These are phyloP conservation scores for Pestalotiopsis sp. DNA, from an alignment of 2,329 filamentous ascomycete genomes.

Conservation along the genomic window DNA sequence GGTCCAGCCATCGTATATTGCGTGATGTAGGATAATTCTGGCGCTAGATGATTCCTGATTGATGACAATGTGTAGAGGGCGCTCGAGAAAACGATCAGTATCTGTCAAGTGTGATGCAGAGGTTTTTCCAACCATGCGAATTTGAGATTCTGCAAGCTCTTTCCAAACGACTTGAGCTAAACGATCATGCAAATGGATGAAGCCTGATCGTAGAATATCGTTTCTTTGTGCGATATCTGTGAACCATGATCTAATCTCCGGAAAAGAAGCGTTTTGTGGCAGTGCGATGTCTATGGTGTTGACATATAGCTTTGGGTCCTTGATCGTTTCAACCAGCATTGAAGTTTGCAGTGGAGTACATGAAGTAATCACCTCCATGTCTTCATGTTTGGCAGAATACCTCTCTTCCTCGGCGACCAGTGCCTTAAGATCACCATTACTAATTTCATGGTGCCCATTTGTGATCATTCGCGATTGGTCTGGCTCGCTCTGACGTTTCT, in stretches of 20 bases:
- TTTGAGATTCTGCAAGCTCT: constrained; percentile 41
- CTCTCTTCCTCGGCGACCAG: background rate
- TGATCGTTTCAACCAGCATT: constrained; percentile 77
- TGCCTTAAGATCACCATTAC: background rate
- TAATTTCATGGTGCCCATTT: background rate
- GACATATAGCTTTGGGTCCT: constrained; percentile 66
- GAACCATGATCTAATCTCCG: constrained; percentile 53
- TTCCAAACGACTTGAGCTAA: constrained; percentile 70
- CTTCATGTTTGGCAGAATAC: constrained; percentile 19
- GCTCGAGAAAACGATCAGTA: constrained; percentile 45
- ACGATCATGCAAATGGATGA: constrained; percentile 54
- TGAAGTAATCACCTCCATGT: constrained; percentile 48
- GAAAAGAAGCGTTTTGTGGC: constrained; percentile 31
- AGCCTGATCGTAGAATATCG: constrained; percentile 74
- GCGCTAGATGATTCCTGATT: constrained; percentile 25
- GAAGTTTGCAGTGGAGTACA: constrained; percentile 77
- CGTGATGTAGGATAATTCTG: constrained; percentile 73
- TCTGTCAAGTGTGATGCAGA: constrained; percentile 42
- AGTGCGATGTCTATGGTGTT: constrained; percentile 76
- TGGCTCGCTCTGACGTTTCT: background rate
- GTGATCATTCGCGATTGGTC: background rate
- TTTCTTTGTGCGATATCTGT: constrained; percentile 54
- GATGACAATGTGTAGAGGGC: constrained; percentile 66
- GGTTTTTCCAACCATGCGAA: constrained; percentile 41
- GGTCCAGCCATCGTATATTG: constrained; percentile 93